Percentiles rank a stretch among this genome's conserved stretches.
Evolutionary conservation across 2,329 filamentous ascomycete species (phyloP).

Genomic region (Cladosporium oxysporum): DNA sequence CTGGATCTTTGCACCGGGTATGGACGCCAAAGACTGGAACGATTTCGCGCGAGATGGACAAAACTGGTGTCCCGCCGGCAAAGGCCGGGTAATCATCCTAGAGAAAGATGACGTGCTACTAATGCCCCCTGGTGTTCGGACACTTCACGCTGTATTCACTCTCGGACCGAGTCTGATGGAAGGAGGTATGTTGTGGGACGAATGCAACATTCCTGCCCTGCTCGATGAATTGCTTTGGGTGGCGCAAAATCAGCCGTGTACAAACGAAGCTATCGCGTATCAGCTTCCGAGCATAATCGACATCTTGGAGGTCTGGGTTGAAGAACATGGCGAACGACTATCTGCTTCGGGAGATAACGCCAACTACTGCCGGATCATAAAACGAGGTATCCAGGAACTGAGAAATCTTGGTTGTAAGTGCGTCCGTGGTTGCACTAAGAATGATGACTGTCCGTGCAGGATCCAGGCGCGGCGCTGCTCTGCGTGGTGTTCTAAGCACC

Average conservation of each 20-base stretch:
- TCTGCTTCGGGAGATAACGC: not conserved
- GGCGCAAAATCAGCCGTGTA: constrained; percentile 5
- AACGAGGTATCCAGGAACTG: not conserved
- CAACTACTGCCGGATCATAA: not conserved
- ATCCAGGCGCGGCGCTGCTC: not conserved
- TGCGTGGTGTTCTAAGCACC: constrained; percentile 6
- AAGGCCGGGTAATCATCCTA: constrained; percentile 7
- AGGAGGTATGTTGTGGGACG: constrained; percentile 20
- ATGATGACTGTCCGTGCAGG: not conserved
- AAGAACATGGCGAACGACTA: not conserved
- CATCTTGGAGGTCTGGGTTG: not conserved
- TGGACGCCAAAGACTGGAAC: constrained; percentile 14
- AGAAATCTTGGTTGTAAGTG: constrained; percentile 7
- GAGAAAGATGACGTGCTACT: constrained; percentile 12
- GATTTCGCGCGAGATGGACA: constrained; percentile 11
- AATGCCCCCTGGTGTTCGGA: constrained; percentile 3
- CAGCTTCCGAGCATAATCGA: constrained; percentile 12
- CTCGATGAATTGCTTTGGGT: constrained; percentile 16
- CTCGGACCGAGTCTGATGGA: constrained; percentile 16
- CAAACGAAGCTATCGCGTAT: constrained; percentile 15
- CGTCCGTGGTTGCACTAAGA: not conserved
- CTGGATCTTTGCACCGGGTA: constrained; percentile 13
- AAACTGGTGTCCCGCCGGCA: constrained; percentile 9
- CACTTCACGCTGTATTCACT: constrained; percentile 15
- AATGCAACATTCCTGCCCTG: constrained; percentile 7